Evolutionary conservation across 1,284 basidiomycete species (phyloP).

Genomic region (Termitomyces sp.): DNA sequence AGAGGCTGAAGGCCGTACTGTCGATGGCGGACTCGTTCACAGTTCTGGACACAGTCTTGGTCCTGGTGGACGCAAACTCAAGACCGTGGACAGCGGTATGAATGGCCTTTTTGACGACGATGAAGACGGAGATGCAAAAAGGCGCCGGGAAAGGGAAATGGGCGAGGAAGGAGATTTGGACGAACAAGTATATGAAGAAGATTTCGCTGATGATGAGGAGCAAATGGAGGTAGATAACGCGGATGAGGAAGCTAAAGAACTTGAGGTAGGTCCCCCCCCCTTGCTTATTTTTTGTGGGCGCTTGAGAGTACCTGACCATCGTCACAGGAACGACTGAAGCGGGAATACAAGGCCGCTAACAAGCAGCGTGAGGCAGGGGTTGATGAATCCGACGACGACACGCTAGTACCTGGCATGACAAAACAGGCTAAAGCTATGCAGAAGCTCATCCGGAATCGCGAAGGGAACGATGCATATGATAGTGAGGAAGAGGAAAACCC

Average conservation of each 20-base stretch:
- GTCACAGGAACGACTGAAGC: constrained; percentile 74
- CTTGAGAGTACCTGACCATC: constrained; percentile 1
- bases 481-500: constrained; percentile 78
- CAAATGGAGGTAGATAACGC: constrained; percentile 68
- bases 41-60: constrained; percentile 51
- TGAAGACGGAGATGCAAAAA: constrained; percentile 50
- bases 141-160: constrained; percentile 49
- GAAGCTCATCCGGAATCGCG: constrained; percentile 69
- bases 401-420: constrained; percentile 47
- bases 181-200: constrained; percentile 79
- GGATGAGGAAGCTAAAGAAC: constrained; percentile 81
- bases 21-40: constrained; percentile 43
- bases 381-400: constrained; percentile 70
- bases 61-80: constrained; percentile 58
- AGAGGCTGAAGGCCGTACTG: constrained; percentile 44
- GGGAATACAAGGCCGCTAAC: constrained; percentile 75
- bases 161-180: constrained; percentile 74
- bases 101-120: constrained; percentile 64
- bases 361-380: constrained; percentile 64
- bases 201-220: constrained; percentile 85
- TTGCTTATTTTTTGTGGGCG: not conserved
- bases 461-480: constrained; percentile 74
- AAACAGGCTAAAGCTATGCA: constrained; percentile 73
- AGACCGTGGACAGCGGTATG: constrained; percentile 58
- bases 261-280: constrained; percentile 73